Evolutionary conservation across 169 alveolate species (phyloP).

Genomic region (Plasmodium relictum): DNA sequence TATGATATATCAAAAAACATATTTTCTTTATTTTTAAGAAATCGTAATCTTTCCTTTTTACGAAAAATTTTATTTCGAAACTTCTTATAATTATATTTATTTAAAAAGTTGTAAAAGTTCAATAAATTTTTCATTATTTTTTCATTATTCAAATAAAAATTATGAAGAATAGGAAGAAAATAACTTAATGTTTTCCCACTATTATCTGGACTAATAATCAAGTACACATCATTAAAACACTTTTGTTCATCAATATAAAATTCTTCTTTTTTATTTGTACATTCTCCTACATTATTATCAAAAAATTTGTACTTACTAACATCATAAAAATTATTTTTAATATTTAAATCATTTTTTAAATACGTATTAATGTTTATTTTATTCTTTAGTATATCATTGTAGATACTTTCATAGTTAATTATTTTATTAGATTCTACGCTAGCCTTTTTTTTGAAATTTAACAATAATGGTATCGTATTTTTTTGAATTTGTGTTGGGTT

Average conservation of each 20-base stretch:
- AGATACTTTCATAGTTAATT: not conserved
- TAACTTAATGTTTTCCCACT: slow-evolving; percentile 75
- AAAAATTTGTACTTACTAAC: slow-evolving; percentile 24
- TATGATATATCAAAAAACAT: slow-evolving; percentile 66
- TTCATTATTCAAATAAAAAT: slow-evolving; percentile 61
- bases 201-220: slow-evolving; percentile 72
- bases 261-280: too few species aligned
- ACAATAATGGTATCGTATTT: slow-evolving; percentile 66
- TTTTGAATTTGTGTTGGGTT: slow-evolving; percentile 72
- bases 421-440: not conserved
- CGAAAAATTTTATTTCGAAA: slow-evolving; percentile 66
- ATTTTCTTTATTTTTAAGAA: slow-evolving; percentile 45
- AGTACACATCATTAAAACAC: slow-evolving; percentile 72
- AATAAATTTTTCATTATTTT: slow-evolving; percentile 45
- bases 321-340: slow-evolving; percentile 38
- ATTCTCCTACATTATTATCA: not conserved
- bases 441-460: slow-evolving; percentile 11
- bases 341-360: slow-evolving; percentile 21
- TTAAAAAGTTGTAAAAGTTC: slow-evolving; percentile 65
- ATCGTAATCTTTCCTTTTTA: slow-evolving; percentile 64
- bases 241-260: slow-evolving; percentile 4
- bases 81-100: slow-evolving; percentile 75
- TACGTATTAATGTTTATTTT: slow-evolving; percentile 41
- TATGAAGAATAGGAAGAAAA: slow-evolving; percentile 66
- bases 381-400: slow-evolving; percentile 46